phyloP scores from a whole-genome alignment of 768 basidiomycete genomes.

The Gautieria morchelliformis region DNA sequence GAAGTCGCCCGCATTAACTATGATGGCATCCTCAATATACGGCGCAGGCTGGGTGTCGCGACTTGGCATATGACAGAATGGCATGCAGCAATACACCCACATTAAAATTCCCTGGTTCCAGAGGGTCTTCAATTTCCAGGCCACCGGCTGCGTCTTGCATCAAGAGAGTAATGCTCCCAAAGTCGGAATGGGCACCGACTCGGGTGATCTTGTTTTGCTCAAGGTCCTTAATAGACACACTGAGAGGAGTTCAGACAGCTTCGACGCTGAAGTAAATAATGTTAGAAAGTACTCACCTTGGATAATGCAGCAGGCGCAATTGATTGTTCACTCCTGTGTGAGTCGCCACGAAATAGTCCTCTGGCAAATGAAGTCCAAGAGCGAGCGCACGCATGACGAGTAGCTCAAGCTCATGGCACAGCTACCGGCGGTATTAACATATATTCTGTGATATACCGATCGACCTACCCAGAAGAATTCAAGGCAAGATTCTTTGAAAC shows the following conservation, averaged over 20 bases:
- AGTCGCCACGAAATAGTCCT: conserved; percentile 32
- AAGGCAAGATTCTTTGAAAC: conserved; percentile 41
- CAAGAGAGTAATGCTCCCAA: conserved; percentile 45
- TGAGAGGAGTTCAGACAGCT: background rate
- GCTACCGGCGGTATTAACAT: conserved; percentile 15
- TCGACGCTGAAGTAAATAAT: background rate
- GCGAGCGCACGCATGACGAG: conserved; percentile 41
- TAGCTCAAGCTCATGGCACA: conserved; percentile 33
- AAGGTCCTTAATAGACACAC: conserved; percentile 25
- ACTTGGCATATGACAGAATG: background rate
- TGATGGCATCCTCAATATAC: conserved; percentile 35
- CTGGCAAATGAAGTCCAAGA: conserved; percentile 33
- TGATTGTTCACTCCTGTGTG: conserved; percentile 43
- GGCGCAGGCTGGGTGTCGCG: conserved; percentile 27
- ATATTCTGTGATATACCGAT: background rate
- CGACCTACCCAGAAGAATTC: conserved; percentile 35
- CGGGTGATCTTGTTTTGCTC: conserved; percentile 29
- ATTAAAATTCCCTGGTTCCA: conserved; percentile 28
- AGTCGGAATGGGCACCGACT: conserved; percentile 40
- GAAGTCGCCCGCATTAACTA: conserved; percentile 45
- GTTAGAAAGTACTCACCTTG: conserved; percentile 15
- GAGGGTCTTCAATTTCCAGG: conserved; percentile 50
- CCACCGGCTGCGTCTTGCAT: conserved; percentile 55
- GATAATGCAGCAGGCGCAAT: conserved; percentile 50
- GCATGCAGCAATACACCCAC: conserved; percentile 11